Evolutionary conservation across 1,284 basidiomycete species (phyloP).

Genomic region (Fomitopsis betulina): DNA sequence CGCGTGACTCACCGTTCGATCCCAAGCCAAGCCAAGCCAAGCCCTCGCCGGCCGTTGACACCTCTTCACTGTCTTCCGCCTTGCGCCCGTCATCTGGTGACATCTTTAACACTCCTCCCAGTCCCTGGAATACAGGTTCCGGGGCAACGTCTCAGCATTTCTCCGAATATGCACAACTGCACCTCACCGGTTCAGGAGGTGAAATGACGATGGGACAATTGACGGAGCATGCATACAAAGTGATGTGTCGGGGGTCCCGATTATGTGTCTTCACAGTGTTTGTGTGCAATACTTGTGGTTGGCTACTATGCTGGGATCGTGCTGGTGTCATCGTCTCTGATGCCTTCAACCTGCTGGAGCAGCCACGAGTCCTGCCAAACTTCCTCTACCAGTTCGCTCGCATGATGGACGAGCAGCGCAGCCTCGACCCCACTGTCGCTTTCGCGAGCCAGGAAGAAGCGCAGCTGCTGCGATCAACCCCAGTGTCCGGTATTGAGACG

Average conservation of each 20-base stretch:
- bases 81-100: too few relatives aligned
- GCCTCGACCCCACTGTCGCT: conserved; percentile 6
- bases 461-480: neutral
- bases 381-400: conserved; percentile 11
- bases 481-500: neutral
- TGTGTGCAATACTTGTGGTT: neutral
- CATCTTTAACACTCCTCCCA: too few relatives aligned
- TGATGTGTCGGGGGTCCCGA: neutral
- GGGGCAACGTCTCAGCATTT: too few relatives aligned
- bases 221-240: too few relatives aligned
- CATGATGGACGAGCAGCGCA: conserved; percentile 1
- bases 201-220: too few relatives aligned
- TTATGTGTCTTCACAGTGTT: conserved; percentile 1
- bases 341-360: conserved; percentile 1
- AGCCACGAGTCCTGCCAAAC: conserved; percentile 4
- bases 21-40: too few relatives aligned
- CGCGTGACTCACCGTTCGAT: too few relatives aligned
- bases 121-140: too few relatives aligned
- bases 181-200: too few relatives aligned
- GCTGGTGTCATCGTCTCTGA: conserved; percentile 6
- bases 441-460: neutral
- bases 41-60: too few relatives aligned
- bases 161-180: too few relatives aligned
- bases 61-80: too few relatives aligned
- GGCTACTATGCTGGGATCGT: conserved; percentile 8